Evolutionary conservation across 345 rosid genomes (phyloP).

Genomic region (Eucalyptus lansdowneana): DNA sequence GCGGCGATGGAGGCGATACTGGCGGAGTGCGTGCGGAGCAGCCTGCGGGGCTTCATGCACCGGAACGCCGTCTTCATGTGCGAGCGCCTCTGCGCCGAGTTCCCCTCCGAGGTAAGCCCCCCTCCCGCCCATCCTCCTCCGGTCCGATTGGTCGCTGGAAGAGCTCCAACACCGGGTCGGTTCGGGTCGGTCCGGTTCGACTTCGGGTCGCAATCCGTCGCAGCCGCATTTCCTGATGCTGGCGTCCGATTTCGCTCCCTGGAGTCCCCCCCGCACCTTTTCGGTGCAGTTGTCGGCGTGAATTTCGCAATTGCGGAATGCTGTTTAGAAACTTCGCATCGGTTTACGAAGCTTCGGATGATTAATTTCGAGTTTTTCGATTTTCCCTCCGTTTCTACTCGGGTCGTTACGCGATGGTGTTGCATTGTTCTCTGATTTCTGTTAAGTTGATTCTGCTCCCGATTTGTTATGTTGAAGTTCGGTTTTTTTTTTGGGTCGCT

Average conservation of each 20-base stretch:
- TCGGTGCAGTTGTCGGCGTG: not conserved
- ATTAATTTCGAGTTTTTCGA: not conserved
- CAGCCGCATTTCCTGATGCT: not conserved
- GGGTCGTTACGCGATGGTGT: not conserved
- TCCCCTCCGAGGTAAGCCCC: constrained; percentile 67
- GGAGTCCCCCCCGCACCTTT: not conserved
- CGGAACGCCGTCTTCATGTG: constrained; percentile 88
- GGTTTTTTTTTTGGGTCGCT: not conserved
- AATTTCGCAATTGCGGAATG: not conserved
- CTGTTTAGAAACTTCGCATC: not conserved
- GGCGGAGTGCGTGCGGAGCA: constrained; percentile 61
- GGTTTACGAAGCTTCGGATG: not conserved
- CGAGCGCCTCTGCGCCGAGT: constrained; percentile 96
- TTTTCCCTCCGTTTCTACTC: not conserved
- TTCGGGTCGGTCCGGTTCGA: not conserved
- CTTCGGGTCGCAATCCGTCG: not conserved
- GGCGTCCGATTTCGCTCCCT: not conserved
- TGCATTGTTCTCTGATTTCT: not conserved
- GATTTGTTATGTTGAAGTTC: not conserved
- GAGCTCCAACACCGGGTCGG: not conserved
- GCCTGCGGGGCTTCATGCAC: constrained; percentile 72
- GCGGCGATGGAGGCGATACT: constrained; percentile 82
- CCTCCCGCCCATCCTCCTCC: not conserved
- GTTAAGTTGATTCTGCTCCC: not conserved
- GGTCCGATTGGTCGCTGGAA: not conserved